Base-by-base conservation (phyloP, 768 basidiomycete genomes). In the Suillus plorans region DNA sequence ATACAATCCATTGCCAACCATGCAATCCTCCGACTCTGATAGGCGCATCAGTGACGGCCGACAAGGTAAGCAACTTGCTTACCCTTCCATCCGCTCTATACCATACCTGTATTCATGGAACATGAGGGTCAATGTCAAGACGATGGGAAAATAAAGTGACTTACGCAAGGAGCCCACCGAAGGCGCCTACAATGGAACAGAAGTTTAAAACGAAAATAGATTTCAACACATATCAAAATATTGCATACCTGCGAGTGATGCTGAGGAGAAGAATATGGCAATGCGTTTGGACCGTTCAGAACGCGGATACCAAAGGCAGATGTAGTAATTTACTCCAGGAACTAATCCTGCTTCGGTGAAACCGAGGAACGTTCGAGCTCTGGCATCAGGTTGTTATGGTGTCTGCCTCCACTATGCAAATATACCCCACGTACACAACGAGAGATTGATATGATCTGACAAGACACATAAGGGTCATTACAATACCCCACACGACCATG, bases 211-310 rank as follows among this genome's bases (percentile, higher is more conserved):
- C 10, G 12, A 25, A 28, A 5, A 20, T 42, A 20, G 12, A 59
- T 28, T 12, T 18, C 5, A 6, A 31, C 2, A 34, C 34, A 34
- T 3, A 36, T 62, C 4, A 20, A 8, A 37, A 20, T 28, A 13
- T 14, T 44, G 64, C 71, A 36, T 36, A 73, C 82, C 86, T 20
- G 86, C 82, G 37, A 84, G 69, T 1, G 85, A 86, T 16, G 86
- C 85, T 39, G 86, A 84, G 9, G 83, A 83, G 72, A 88, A 88
- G 78, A 89, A 88, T 42, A 89, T 78, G 5, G 87, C 86, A 62
- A 87, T 81, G 36, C 88, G 82, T 69, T 75, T 76, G n/a, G 84
- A 86, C 49, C 86, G 82, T 69, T 89, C 87, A 60, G 77, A 76
- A 44, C 84, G 78, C 8, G 85, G 81, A 70, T 91, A 86, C 87